A percentile compares a stretch with the other conserved stretches of the same genome.
These are phyloP conservation scores for Periconia sp. DNA, from an alignment of 2,329 filamentous ascomycete species.

Conservation along the genomic window DNA sequence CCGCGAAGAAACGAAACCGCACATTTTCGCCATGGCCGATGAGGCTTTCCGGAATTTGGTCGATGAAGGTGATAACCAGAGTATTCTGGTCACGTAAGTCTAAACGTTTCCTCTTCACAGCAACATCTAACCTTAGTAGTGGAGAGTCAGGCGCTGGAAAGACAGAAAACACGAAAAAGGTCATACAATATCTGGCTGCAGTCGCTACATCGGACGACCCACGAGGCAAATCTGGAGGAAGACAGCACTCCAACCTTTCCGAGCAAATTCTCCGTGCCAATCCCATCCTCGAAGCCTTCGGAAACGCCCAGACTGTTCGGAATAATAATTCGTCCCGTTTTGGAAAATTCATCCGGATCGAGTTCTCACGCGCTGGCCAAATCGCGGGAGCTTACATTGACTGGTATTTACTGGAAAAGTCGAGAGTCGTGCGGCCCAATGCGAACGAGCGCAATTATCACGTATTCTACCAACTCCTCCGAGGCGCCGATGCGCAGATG, in stretches of 20 bases:
- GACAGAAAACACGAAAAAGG: conserved; percentile 99
- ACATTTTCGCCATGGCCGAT: conserved; percentile 97
- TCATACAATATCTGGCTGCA: conserved; percentile 96
- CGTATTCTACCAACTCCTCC: conserved; percentile 92
- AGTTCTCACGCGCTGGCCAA: conserved; percentile 83
- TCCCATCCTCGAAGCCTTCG: conserved; percentile 95
- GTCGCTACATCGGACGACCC: conserved; percentile 84
- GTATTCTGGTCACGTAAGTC: conserved; percentile 83
- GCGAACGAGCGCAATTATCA: conserved; percentile 92
- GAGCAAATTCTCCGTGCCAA: conserved; percentile 96
- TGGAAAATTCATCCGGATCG: conserved; percentile 97
- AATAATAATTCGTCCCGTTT: conserved; percentile 99
- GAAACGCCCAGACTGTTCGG: conserved; percentile 94
- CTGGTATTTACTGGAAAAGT: conserved; percentile 98
- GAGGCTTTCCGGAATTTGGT: conserved; percentile 94
- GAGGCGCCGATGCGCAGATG: conserved; percentile 73
- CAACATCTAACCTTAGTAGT: conserved; percentile 36
- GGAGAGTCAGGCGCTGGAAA: conserved; percentile 98
- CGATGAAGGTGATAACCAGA: conserved; percentile 93
- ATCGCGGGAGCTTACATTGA: conserved; percentile 97
- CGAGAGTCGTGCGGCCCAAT: conserved; percentile 90
- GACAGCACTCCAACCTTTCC: conserved; percentile 79
- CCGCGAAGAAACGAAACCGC: conserved; percentile 91
- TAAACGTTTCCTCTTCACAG: not conserved
- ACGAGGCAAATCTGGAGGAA: conserved; percentile 60